Base-by-base conservation (phyloP, 2,329 filamentous ascomycete genomes). In the Cercospora berteroae region DNA sequence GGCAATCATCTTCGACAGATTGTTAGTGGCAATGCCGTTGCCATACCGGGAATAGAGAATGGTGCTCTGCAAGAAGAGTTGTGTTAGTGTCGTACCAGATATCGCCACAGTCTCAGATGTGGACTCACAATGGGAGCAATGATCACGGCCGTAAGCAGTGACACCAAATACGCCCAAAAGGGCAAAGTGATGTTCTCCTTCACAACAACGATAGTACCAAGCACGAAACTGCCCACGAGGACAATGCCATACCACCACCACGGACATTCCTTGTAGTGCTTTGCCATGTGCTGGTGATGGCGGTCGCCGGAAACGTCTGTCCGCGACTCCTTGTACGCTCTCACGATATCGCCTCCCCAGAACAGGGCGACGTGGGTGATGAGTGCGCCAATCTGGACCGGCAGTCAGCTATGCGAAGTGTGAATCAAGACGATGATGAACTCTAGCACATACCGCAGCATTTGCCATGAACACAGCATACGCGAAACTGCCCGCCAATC, bases 1-100 rank as follows among this genome's bases (percentile, higher is more conserved):
- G 0, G 81, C 85, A 58, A 87, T 67, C 84, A 87, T 85, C 70
- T 87, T 86, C 20, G 84, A 87, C 44, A 88, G 67, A 65, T 87
- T 86, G 72, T 87, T 87, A 2, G 85, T 87, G 7, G 84, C 83
- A 36, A 87, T 86, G 12, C 86, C 86, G 56, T 84, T 87, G 9
- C 86, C 86, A 0, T 87, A 70, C 12, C 68, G 52, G 10, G 68
- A 70, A 36, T 68, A 70, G 12, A 70, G 78, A 2, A 87, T 72
- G 0, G 80, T 82, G 69, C 85, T 87, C 71, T 72, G 44, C 36
- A 18, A 20, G 5, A 29, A 12, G 10, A 20, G 12, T 6, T 27
- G 9, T 13, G 48, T 48, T n/a, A 44, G 9, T 20, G 4, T 63
- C 39, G 50, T 42, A 20, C 39, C 36, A 44, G 29, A 18, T 18